These are phyloP conservation scores for Chloropicon primus DNA, from an alignment of 139 green algal species.

Conservation along the genomic window DNA sequence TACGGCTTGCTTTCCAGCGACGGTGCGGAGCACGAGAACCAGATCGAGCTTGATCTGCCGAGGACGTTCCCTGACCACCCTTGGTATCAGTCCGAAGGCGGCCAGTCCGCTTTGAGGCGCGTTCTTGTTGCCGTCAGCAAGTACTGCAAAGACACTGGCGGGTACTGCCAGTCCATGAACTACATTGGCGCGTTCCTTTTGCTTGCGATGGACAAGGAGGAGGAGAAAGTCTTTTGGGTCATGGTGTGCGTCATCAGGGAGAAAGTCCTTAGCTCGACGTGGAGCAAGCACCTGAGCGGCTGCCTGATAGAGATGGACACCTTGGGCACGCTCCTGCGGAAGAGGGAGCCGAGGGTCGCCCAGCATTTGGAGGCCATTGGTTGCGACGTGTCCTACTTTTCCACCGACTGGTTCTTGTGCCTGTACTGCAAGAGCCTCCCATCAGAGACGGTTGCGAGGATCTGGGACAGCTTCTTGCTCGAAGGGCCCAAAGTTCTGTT, in stretches of 20 bases:
- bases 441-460: slow-evolving; percentile 31
- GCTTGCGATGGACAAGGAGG: slow-evolving; percentile 31
- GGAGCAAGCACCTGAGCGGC: slow-evolving; percentile 36
- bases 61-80: slow-evolving; percentile 56
- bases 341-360: slow-evolving; percentile 49
- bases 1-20: background rate
- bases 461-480: slow-evolving; percentile 53
- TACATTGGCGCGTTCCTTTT: slow-evolving; percentile 61
- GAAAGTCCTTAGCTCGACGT: slow-evolving; percentile 4
- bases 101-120: slow-evolving; percentile 38
- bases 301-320: slow-evolving; percentile 67
- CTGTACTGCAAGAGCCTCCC: slow-evolving; percentile 58
- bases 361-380: slow-evolving; percentile 29
- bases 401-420: slow-evolving; percentile 78
- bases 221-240: slow-evolving; percentile 45
- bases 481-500: slow-evolving; percentile 71
- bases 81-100: slow-evolving; percentile 37
- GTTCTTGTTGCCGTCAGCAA: slow-evolving; percentile 54
- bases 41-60: slow-evolving; percentile 37
- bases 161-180: slow-evolving; percentile 58
- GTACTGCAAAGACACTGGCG: slow-evolving; percentile 38
- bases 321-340: slow-evolving; percentile 28
- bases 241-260: slow-evolving; percentile 32
- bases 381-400: slow-evolving; percentile 59
- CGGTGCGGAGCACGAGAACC: background rate